Evolutionary conservation across 225 moss, liverwort and hornwort genomes (phyloP).

Genomic region (Straminergon stramineum): DNA sequence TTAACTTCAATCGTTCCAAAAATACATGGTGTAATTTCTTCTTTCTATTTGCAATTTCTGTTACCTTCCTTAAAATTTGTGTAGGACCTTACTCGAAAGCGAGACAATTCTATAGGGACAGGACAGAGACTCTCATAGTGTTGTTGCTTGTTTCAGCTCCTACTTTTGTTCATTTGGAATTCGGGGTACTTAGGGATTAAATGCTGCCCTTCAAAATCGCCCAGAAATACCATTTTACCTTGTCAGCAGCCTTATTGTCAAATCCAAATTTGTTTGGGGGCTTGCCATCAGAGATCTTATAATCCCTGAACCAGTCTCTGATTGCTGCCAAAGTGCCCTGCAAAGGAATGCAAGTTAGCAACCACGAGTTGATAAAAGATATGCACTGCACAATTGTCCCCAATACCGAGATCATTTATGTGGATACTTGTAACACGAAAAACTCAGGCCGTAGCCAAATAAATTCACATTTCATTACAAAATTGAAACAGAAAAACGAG

Average conservation of each 20-base stretch:
- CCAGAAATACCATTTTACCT: constrained; percentile 13
- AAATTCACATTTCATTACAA: neutral
- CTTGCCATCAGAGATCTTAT: constrained; percentile 91
- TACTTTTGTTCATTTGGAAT: neutral
- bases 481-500: neutral
- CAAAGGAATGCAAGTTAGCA: neutral
- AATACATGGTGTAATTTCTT: too few relatives aligned
- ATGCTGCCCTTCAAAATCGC: neutral
- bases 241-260: constrained; percentile 67
- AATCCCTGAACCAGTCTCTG: constrained; percentile 91
- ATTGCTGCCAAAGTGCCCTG: constrained; percentile 91
- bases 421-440: neutral
- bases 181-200: too few relatives aligned
- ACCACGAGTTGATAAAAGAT: neutral
- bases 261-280: constrained; percentile 89
- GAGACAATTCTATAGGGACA: neutral
- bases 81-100: neutral
- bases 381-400: neutral
- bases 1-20: neutral
- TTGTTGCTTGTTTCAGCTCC: neutral
- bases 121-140: neutral
- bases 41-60: neutral
- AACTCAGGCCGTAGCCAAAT: neutral
- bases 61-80: neutral
- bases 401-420: neutral